Percentiles rank a stretch among this genome's conserved stretches.
phyloP scores from a whole-genome alignment of 805 yeast species.

The Lipomyces anomalus region DNA sequence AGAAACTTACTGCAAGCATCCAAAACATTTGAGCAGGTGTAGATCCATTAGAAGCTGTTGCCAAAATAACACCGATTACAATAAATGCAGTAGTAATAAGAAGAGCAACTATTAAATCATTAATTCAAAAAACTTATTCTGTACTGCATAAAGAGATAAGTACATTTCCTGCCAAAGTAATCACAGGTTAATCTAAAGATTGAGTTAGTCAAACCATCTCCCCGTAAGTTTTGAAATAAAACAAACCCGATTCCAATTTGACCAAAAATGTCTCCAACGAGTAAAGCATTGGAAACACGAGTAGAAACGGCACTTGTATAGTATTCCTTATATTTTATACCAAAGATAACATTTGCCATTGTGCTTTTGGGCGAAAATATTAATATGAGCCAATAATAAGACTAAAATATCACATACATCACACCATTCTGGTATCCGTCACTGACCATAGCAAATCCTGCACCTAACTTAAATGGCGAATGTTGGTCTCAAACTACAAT shows the following conservation, averaged over 20 bases:
- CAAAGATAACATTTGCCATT: constrained; percentile 56
- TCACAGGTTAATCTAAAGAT: constrained; percentile 10
- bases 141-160: not conserved
- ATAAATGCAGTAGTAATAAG: constrained; percentile 55
- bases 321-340: constrained; percentile 41
- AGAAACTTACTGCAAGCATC: constrained; percentile 70
- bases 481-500: no score
- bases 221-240: constrained; percentile 58
- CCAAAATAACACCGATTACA: constrained; percentile 58
- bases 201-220: constrained; percentile 39
- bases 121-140: no score
- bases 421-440: constrained; percentile 75
- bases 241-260: constrained; percentile 56
- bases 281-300: constrained; percentile 60
- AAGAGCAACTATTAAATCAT: constrained; percentile 51
- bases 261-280: constrained; percentile 67
- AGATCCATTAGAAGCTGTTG: constrained; percentile 66
- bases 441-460: constrained; percentile 70
- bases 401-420: constrained; percentile 36
- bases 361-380: constrained; percentile 31
- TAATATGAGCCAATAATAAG: not conserved
- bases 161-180: constrained; percentile 16
- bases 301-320: constrained; percentile 49
- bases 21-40: constrained; percentile 59
- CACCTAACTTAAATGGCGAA: no score